Evolutionary conservation across 208 protist genomes (phyloP).

Genomic region (Lotmaria passim): DNA sequence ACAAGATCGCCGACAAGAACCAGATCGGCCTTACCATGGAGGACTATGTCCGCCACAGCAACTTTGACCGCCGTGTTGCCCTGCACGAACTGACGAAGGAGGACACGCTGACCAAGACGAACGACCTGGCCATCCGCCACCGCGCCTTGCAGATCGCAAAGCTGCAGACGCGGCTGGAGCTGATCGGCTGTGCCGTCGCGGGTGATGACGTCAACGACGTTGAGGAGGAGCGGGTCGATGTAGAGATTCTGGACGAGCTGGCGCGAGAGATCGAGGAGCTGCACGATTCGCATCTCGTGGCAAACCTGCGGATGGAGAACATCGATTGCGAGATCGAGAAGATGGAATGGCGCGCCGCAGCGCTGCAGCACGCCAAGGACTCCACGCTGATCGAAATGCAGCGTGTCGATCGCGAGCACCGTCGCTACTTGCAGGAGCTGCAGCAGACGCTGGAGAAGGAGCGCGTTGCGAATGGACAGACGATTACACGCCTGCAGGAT

Average conservation of each 20-base stretch:
- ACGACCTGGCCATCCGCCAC: conserved; percentile 62
- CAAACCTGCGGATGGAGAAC: conserved; percentile 45
- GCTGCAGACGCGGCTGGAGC: conserved; percentile 73
- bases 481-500: conserved; percentile 49
- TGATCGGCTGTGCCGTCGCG: conserved; percentile 71
- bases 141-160: conserved; percentile 79
- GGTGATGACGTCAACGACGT: conserved; percentile 43
- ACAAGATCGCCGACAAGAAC: conserved; percentile 59
- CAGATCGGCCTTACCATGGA: conserved; percentile 43
- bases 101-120: conserved; percentile 55
- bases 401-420: conserved; percentile 61
- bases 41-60: conserved; percentile 55
- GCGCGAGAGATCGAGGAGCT: conserved; percentile 64
- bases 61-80: conserved; percentile 67
- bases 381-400: conserved; percentile 58
- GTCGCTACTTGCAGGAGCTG: conserved; percentile 49
- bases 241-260: conserved; percentile 61
- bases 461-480: conserved; percentile 48
- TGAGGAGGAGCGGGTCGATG: conserved; percentile 72
- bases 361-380: conserved; percentile 58
- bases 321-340: conserved; percentile 72
- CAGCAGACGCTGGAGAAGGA: conserved; percentile 58
- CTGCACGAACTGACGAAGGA: conserved; percentile 58
- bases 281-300: conserved; percentile 54
- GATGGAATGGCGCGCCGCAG: conserved; percentile 53